A percentile compares a stretch with the other conserved stretches of the same genome.
Conservation (phyloP, 768 basidiomycete species). For the Psilocybe tampanensis region DNA sequence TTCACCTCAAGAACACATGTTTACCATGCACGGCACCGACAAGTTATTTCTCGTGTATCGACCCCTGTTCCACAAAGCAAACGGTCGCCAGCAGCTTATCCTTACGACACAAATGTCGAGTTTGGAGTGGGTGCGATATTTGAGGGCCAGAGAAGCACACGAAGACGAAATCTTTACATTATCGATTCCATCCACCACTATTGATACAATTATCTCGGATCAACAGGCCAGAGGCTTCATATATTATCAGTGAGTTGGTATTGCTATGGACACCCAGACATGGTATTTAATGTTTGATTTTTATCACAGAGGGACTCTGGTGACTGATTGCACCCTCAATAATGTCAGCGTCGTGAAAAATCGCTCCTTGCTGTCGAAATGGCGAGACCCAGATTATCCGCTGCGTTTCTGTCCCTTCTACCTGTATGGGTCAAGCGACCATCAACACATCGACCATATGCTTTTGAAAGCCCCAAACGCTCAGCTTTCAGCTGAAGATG, state of each 20-base stretch:
- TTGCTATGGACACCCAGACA: too few relatives aligned
- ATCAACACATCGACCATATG: constrained; percentile 38
- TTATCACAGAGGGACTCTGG: background rate
- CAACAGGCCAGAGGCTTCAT: background rate
- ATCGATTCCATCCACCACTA: background rate
- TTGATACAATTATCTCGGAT: background rate
- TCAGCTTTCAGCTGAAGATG: background rate
- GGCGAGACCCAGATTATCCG: constrained; percentile 31
- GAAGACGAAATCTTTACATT: background rate
- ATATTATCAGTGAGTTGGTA: background rate
- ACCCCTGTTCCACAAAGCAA: constrained; percentile 37
- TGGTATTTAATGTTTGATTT: too few relatives aligned
- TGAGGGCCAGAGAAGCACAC: background rate
- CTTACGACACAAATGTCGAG: constrained; percentile 28
- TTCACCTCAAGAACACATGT: constrained; percentile 30
- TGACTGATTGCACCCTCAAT: background rate
- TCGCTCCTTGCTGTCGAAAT: constrained; percentile 26
- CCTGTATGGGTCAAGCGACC: constrained; percentile 34
- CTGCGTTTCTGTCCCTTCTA: constrained; percentile 38
- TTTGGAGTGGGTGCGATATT: background rate
- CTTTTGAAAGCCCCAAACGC: constrained; percentile 9
- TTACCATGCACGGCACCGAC: constrained; percentile 39
- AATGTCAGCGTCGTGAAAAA: constrained; percentile 34
- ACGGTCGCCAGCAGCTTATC: constrained; percentile 40
- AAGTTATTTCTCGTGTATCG: constrained; percentile 33